phyloP scores from a whole-genome alignment of 768 basidiomycete genomes.

The Lactarius deliciosus region DNA sequence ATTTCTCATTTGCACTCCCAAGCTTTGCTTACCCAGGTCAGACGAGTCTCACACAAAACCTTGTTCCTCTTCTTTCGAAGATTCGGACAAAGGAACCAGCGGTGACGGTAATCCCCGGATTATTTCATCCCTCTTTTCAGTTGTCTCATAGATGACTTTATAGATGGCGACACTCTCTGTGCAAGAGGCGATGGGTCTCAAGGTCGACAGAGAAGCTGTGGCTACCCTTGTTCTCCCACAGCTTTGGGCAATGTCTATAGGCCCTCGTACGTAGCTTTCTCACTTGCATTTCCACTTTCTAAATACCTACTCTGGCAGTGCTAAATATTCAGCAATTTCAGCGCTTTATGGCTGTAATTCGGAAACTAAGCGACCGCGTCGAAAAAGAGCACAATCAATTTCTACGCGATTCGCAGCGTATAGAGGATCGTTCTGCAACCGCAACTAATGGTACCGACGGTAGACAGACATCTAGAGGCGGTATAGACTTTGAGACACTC shows the following conservation, averaged over 20 bases:
- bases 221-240: conserved; percentile 61
- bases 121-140: background rate
- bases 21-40: conserved; percentile 33
- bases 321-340: conserved; percentile 86
- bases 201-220: conserved; percentile 86
- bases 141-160: conserved; percentile 6
- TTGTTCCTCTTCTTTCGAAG: conserved; percentile 91
- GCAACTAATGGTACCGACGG: conserved; percentile 39
- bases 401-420: conserved; percentile 85
- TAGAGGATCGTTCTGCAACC: conserved; percentile 73
- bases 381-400: conserved; percentile 92
- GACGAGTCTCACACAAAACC: conserved; percentile 89
- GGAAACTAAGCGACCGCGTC: conserved; percentile 77
- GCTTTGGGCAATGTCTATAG: conserved; percentile 94
- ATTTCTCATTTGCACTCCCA: background rate
- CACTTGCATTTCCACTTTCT: conserved; percentile 12
- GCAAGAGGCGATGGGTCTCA: conserved; percentile 95
- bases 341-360: conserved; percentile 86
- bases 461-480: conserved; percentile 42
- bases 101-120: conserved; percentile 72
- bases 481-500: conserved; percentile 83
- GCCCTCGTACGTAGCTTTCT: conserved; percentile 55
- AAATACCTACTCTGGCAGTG: conserved; percentile 44
- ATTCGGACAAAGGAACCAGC: conserved; percentile 96
- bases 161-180: conserved; percentile 87